A percentile compares a stretch with the other conserved stretches of the same genome.
Evolutionary conservation across 179 eudicot genomes (phyloP).

Genomic region (Nepenthes alata): DNA sequence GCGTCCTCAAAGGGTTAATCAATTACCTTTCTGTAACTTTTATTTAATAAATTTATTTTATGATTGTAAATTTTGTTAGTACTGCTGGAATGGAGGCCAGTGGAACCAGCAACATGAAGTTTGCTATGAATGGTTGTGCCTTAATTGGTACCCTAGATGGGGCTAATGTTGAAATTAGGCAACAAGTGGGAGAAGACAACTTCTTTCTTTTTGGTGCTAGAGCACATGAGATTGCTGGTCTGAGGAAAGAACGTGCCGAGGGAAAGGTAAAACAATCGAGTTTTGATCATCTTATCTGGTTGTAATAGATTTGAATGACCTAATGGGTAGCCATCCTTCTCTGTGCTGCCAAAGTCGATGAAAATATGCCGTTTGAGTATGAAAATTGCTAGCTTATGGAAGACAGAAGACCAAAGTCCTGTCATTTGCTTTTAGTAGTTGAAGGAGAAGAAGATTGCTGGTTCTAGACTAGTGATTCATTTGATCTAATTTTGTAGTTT

Average conservation of each 20-base stretch:
- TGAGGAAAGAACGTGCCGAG: constrained; percentile 73
- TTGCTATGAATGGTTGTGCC: constrained; percentile 85
- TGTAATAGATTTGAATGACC: neutral
- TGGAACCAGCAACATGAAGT: constrained; percentile 99
- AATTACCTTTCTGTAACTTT: neutral
- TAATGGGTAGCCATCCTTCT: neutral
- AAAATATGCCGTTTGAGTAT: no score
- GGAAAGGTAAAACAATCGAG: constrained; percentile 42
- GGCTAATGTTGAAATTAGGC: constrained; percentile 89
- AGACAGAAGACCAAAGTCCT: no score
- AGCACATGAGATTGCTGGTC: constrained; percentile 64
- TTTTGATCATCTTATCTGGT: neutral
- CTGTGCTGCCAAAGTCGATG: neutral
- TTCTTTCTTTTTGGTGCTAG: constrained; percentile 81
- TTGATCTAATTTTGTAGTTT: constrained; percentile 38
- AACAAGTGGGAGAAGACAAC: constrained; percentile 83
- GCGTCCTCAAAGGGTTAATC: neutral
- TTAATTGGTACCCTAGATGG: constrained; percentile 89
- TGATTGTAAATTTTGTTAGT: constrained; percentile 18
- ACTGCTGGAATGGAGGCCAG: constrained; percentile 99
- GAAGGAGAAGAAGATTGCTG: neutral
- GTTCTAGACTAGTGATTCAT: constrained; percentile 1
- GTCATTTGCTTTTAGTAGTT: no score
- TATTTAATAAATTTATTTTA: neutral
- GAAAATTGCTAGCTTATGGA: no score